Base-by-base conservation (phyloP, 805 yeast species). In the Spathaspora arborariae region DNA sequence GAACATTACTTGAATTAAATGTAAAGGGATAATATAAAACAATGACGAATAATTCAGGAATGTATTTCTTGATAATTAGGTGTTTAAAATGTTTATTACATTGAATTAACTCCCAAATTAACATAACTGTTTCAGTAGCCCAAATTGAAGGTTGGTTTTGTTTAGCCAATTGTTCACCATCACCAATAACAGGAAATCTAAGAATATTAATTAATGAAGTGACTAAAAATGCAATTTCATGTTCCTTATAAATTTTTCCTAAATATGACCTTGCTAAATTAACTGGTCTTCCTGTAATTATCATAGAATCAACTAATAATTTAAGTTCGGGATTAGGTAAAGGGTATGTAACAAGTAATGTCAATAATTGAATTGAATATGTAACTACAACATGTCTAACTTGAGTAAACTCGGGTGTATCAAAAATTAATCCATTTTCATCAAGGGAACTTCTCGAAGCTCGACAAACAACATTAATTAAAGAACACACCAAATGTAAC, bases 21-120 rank as follows among this genome's bases (percentile, higher is more conserved):
- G 74, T 77, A 45, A 70, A 68, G 42, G 88, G 69, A 60, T 85
- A 79, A 60, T 77, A 86, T 6, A 82, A 56, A 16, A 86, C 62
- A 2, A 76, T 63, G 0, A 85, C 66, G 38, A 79, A 61, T 36
- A 86, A 61, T 53, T 84, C 84, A 24, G 75, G 69, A 2, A 82
- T 76, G 50, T 73, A 72, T 39, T 73, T 69, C 11, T 73, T 70
- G 1, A 55, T 60, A 2, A 64, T 52, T 20, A 58, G 21, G 2
- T 74, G 63, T 48, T 74, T 74, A 56, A 85, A 82, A 42, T 63
- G 64, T 48, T 71, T 72, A 64, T 92, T 92, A 54, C 89, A 82
- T 58, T 88, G 92, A 27, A 80, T 65, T 38, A 89, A 65, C 56
- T 87, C 96, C 87, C 96, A 88, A 13, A 86, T 53, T 7, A 91